Evolutionary conservation across 2,329 filamentous ascomycete species (phyloP).

Genomic region (Fusarium sp.): DNA sequence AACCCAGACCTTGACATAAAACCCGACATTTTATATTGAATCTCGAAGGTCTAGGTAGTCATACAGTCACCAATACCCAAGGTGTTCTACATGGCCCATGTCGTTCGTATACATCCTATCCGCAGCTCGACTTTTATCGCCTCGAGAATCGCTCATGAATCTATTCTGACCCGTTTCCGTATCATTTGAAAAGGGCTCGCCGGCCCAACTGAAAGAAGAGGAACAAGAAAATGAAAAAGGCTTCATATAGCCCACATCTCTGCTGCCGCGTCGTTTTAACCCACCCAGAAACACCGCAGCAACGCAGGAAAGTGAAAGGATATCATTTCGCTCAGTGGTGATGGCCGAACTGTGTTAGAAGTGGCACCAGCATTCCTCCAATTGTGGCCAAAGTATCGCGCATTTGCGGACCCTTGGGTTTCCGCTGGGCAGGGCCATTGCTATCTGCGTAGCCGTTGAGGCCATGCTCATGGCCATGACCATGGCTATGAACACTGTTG

Average conservation of each 20-base stretch:
- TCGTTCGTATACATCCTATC: constrained; percentile 15
- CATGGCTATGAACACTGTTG: constrained; percentile 60
- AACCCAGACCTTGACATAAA: neutral
- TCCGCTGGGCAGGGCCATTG: constrained; percentile 57
- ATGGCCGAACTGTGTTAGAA: constrained; percentile 83
- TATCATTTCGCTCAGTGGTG: constrained; percentile 63
- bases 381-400: constrained; percentile 78
- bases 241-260: constrained; percentile 24
- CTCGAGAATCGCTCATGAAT: constrained; percentile 14
- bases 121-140: constrained; percentile 11
- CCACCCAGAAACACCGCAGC: constrained; percentile 8
- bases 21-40: neutral
- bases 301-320: constrained; percentile 16
- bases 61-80: constrained; percentile 19
- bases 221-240: constrained; percentile 18
- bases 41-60: constrained; percentile 17
- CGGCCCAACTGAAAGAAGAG: constrained; percentile 21
- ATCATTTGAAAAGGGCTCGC: constrained; percentile 36
- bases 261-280: constrained; percentile 16
- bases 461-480: constrained; percentile 61
- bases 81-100: constrained; percentile 24
- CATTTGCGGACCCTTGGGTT: constrained; percentile 69
- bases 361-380: constrained; percentile 80
- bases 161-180: constrained; percentile 30
- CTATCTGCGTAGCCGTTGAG: constrained; percentile 68